Percentiles rank a stretch among this genome's conserved stretches.
These are phyloP conservation scores for Umbelopsis sp. DNA, from an alignment of 371 early-diverging fungal genomes.

Conservation along the genomic window DNA sequence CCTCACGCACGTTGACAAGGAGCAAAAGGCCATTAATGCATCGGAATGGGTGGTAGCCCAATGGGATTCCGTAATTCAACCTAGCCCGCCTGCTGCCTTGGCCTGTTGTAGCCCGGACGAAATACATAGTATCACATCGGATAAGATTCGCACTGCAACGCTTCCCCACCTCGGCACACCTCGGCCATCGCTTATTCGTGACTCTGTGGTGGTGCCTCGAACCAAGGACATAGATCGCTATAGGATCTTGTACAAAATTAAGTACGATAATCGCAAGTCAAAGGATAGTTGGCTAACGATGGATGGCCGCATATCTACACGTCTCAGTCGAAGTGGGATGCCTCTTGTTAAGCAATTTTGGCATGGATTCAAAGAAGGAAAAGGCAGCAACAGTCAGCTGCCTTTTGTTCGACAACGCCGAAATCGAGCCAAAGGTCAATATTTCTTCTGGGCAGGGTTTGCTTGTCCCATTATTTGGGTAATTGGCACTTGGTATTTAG, in stretches of 20 bases:
- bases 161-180: background rate
- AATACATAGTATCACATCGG: background rate
- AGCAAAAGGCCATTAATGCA: too few relatives aligned
- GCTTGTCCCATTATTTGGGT: slow-evolving; percentile 19
- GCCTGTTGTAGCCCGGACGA: background rate
- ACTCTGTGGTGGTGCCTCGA: background rate
- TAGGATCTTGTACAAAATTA: background rate
- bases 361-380: background rate
- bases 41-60: too few relatives aligned
- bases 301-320: background rate
- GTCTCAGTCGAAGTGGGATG: background rate
- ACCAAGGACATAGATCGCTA: slow-evolving; percentile 5
- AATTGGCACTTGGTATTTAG: background rate
- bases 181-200: background rate
- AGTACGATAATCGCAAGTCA: slow-evolving; percentile 12
- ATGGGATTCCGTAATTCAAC: too few relatives aligned
- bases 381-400: background rate
- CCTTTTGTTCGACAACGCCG: background rate
- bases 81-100: background rate
- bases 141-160: background rate
- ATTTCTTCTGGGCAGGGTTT: slow-evolving; percentile 16
- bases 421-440: background rate
- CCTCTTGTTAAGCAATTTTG: background rate
- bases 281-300: background rate
- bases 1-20: too few relatives aligned